A percentile compares a stretch with the other conserved stretches of the same genome.
Evolutionary conservation across 306 rosid species (phyloP).

Genomic region (Begonia masoniana): DNA sequence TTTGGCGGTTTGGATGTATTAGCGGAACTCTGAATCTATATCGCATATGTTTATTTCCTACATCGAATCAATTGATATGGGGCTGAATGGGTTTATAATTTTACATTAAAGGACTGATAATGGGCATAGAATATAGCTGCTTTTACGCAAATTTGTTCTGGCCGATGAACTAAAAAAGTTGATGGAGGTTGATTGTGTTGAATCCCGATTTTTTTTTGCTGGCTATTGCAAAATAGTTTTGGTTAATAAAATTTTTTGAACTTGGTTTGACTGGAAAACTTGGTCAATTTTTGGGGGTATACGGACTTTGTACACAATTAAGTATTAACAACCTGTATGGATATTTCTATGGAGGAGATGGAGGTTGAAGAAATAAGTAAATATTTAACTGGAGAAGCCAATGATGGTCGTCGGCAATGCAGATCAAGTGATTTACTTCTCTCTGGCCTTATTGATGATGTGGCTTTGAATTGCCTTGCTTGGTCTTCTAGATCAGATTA

Average conservation of each 20-base stretch:
- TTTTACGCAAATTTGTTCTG: constrained; percentile 1
- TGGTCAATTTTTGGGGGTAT: constrained; percentile 14
- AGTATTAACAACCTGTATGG: constrained; percentile 10
- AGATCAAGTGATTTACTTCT: constrained; percentile 65
- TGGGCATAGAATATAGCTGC: constrained; percentile 3
- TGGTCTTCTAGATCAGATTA: constrained; percentile 58
- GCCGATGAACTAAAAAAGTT: constrained; percentile 17
- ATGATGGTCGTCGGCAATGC: constrained; percentile 39
- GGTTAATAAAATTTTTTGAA: constrained; percentile 4
- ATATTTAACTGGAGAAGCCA: constrained; percentile 25
- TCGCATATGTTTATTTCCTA: not conserved
- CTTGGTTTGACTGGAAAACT: constrained; percentile 8
- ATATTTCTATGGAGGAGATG: constrained; percentile 11
- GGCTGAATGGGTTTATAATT: constrained; percentile 10
- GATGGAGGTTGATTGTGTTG: constrained; percentile 31
- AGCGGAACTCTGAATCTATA: not conserved
- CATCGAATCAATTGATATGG: not conserved
- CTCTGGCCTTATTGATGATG: constrained; percentile 82
- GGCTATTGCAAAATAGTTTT: constrained; percentile 10
- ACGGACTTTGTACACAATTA: constrained; percentile 27
- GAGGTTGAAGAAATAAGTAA: constrained; percentile 5
- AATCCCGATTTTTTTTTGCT: constrained; percentile 22
- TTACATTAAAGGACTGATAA: constrained; percentile 1
- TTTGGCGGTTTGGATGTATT: not conserved
- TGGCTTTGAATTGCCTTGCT: constrained; percentile 67